Evolutionary conservation across 2,329 filamentous ascomycete genomes (phyloP).

Genomic region (Nakataea oryzae): DNA sequence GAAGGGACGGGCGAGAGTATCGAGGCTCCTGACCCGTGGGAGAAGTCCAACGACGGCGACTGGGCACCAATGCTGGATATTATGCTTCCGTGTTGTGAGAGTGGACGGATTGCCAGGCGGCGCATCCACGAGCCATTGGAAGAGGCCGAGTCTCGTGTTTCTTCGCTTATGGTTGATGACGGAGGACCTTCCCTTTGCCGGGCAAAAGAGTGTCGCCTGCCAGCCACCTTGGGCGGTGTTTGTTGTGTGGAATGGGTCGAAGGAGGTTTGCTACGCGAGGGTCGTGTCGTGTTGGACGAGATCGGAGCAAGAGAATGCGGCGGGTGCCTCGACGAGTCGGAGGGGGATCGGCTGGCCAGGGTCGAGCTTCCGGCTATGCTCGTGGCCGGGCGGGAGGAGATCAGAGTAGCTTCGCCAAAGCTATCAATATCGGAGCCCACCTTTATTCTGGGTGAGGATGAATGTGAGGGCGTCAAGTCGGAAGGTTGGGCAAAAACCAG

Average conservation of each 20-base stretch:
- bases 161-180: conserved; percentile 29
- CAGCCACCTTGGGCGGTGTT: conserved; percentile 25
- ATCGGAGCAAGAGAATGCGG: conserved; percentile 19
- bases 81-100: conserved; percentile 53
- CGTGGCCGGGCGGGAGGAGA: conserved; percentile 30
- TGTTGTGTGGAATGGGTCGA: conserved; percentile 30
- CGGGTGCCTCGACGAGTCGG: conserved; percentile 17
- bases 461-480: conserved; percentile 24
- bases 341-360: conserved; percentile 18
- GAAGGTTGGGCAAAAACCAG: conserved; percentile 46
- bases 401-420: conserved; percentile 15
- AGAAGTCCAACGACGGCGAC: conserved; percentile 54
- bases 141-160: conserved; percentile 44
- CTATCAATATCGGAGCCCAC: conserved; percentile 18
- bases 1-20: conserved; percentile 38
- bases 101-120: conserved; percentile 55
- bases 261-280: conserved; percentile 16
- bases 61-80: conserved; percentile 56
- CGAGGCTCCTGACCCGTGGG: conserved; percentile 55
- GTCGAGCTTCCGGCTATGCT: conserved; percentile 25
- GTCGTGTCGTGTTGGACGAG: conserved; percentile 16
- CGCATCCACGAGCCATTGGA: conserved; percentile 63
- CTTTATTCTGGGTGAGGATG: conserved; percentile 20
- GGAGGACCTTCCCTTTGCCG: conserved; percentile 25
- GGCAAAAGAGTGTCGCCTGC: conserved; percentile 31